Evolutionary conservation across 2,329 filamentous ascomycete species (phyloP).

Genomic region (Helminthosporium solani): DNA sequence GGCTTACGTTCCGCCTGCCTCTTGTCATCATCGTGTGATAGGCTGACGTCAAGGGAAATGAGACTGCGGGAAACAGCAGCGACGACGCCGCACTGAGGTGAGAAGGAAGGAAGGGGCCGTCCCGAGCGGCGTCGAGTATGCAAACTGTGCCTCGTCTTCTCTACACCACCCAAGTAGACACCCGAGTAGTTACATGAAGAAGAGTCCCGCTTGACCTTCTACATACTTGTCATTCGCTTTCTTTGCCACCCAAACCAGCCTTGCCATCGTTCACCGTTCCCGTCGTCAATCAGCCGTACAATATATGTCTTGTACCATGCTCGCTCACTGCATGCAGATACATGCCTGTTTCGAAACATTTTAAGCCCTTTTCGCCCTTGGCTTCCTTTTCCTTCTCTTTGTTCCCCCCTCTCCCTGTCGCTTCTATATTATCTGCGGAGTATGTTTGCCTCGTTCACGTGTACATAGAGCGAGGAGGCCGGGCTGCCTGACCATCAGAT

Average conservation of each 20-base stretch:
- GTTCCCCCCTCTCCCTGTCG: not conserved
- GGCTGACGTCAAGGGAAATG: not conserved
- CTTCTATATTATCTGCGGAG: not conserved
- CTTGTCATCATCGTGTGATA: not conserved
- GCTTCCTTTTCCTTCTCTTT: not conserved
- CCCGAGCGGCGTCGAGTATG: conserved; percentile 6
- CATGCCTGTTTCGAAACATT: conserved; percentile 26
- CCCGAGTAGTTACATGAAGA: not conserved
- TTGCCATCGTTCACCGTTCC: not conserved
- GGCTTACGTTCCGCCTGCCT: no score
- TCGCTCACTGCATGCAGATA: conserved; percentile 7
- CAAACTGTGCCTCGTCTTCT: not conserved
- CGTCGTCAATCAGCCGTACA: no score
- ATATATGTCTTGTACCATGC: no score
- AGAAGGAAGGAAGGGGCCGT: conserved; percentile 9
- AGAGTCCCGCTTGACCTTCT: no score
- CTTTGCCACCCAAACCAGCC: not conserved
- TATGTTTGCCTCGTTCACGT: no score
- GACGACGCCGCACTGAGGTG: conserved; percentile 11
- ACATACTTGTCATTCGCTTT: no score
- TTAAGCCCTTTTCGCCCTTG: conserved; percentile 22
- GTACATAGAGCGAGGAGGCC: no score
- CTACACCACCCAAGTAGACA: not conserved
- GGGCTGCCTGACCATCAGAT: not conserved
- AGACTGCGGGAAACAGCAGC: not conserved